These are phyloP conservation scores for Schizophyllum commune DNA, from an alignment of 1,284 basidiomycete genomes.

Conservation along the genomic window DNA sequence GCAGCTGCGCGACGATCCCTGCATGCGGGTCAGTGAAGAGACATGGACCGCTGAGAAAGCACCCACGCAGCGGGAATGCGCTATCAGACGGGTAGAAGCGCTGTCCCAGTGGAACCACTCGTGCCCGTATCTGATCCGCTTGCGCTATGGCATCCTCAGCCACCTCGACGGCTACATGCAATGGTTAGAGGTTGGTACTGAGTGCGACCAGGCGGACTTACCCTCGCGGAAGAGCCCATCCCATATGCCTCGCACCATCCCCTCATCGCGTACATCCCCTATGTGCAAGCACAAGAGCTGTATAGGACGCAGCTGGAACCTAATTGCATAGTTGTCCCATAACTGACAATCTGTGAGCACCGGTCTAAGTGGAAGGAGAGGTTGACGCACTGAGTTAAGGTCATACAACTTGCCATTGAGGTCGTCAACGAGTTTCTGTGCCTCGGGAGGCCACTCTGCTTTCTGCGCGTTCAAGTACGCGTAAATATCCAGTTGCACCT, in stretches of 20 bases:
- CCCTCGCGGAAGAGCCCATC: conserved; percentile 77
- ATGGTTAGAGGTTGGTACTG: background rate
- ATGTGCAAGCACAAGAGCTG: conserved; percentile 91
- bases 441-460: conserved; percentile 28
- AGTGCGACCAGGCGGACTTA: conserved; percentile 25
- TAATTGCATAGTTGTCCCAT: conserved; percentile 84
- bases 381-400: conserved; percentile 34
- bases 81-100: conserved; percentile 88
- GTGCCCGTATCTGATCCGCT: conserved; percentile 55
- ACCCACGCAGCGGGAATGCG: conserved; percentile 79
- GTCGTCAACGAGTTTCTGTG: conserved; percentile 45
- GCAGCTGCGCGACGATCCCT: conserved; percentile 61
- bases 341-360: conserved; percentile 40
- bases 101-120: conserved; percentile 67
- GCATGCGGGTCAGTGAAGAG: conserved; percentile 7
- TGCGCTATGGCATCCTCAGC: conserved; percentile 38
- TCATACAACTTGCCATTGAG: conserved; percentile 48
- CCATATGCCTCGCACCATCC: conserved; percentile 83
- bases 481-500: conserved; percentile 90
- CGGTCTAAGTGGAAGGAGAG: conserved; percentile 7
- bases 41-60: conserved; percentile 1
- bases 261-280: conserved; percentile 86
- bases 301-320: conserved; percentile 83
- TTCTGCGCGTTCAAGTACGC: conserved; percentile 56
- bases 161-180: conserved; percentile 35